These are phyloP conservation scores for Rhodotorula diobovata DNA, from an alignment of 768 basidiomycete genomes.

Conservation along the genomic window DNA sequence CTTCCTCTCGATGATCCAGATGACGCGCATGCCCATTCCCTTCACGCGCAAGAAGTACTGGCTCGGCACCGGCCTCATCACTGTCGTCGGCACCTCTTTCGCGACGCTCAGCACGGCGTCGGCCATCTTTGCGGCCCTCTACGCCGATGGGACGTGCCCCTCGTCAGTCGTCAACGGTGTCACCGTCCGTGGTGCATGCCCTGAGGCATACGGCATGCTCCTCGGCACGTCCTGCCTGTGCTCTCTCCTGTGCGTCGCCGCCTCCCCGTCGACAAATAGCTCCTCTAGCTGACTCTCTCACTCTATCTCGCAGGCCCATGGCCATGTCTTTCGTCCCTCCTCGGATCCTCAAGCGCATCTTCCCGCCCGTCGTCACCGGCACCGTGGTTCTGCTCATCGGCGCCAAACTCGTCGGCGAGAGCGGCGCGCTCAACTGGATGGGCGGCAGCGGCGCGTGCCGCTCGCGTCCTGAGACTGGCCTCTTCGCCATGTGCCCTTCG, in stretches of 20 bases:
- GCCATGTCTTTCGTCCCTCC: neutral
- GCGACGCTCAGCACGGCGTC: neutral
- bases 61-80: neutral
- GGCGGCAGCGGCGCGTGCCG: neutral
- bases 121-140: neutral
- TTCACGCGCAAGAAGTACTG: neutral
- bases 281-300: no score
- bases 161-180: neutral
- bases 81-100: neutral
- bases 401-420: neutral
- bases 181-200: neutral
- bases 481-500: neutral
- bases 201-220: neutral
- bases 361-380: neutral
- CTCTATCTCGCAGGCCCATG: neutral
- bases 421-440: constrained; percentile 1
- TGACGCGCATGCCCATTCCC: neutral
- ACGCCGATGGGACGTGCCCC: neutral
- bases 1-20: neutral
- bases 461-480: neutral
- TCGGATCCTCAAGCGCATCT: neutral
- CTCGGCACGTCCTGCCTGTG: neutral
- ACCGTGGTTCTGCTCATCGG: neutral
- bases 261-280: no score
- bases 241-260: neutral